A percentile compares a stretch with the other conserved stretches of the same genome.
Conservation (phyloP, 192 early-diverging fungal species). For the Linnemannia schmuckeri region DNA sequence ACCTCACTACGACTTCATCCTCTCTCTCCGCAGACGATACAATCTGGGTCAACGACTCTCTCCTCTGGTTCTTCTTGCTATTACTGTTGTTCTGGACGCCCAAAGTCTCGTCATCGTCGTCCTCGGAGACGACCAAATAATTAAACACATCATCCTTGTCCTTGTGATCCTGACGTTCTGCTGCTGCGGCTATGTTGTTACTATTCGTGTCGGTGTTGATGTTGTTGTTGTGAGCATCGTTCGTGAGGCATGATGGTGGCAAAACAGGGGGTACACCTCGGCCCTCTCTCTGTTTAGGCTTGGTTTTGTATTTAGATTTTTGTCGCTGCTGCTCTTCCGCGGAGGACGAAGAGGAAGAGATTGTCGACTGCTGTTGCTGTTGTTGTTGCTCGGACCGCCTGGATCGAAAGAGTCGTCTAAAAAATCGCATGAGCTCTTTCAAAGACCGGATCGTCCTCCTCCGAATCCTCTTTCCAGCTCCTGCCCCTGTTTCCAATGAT, state of each 20-base stretch:
- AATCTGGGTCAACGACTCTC: neutral
- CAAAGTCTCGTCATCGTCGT: neutral
- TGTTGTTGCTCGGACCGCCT: conserved; percentile 4
- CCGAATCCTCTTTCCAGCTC: neutral
- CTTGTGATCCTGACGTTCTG: neutral
- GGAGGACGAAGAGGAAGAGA: neutral
- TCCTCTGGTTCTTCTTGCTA: too few relatives aligned
- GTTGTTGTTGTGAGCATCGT: neutral
- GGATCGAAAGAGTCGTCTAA: conserved; percentile 8
- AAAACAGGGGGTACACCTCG: neutral
- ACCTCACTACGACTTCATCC: neutral
- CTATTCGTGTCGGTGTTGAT: neutral
- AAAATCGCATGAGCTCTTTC: conserved; percentile 5
- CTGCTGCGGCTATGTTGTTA: too few relatives aligned
- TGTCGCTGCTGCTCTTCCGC: neutral
- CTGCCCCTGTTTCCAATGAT: neutral
- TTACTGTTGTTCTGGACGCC: too few relatives aligned
- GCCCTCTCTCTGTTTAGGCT: neutral
- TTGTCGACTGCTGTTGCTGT: neutral
- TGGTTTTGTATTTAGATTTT: neutral
- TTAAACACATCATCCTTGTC: neutral
- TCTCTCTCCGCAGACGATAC: neutral
- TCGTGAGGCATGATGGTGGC: neutral
- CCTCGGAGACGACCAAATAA: conserved; percentile 6
- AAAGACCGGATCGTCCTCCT: neutral